Evolutionary conservation across 495 filamentous ascomycete species (phyloP).

Genomic region (Talaromyces stipitatus): DNA sequence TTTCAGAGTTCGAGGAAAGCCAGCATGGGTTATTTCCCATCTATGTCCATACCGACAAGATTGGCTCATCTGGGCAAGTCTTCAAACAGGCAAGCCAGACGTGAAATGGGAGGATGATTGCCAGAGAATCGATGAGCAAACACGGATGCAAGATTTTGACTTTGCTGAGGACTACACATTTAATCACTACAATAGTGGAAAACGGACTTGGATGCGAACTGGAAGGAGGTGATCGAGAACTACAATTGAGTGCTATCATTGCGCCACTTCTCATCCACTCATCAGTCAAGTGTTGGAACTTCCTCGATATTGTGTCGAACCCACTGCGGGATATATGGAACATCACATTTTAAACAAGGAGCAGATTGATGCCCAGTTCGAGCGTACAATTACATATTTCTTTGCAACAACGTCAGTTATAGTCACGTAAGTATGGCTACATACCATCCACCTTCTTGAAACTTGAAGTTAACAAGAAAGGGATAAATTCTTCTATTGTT

Average conservation of each 20-base stretch:
- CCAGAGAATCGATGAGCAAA: conserved; percentile 28
- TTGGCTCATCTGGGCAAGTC: conserved; percentile 43
- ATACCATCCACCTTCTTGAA: too few relatives aligned
- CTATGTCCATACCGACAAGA: conserved; percentile 38
- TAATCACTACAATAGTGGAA: conserved; percentile 51
- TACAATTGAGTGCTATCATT: conserved; percentile 60
- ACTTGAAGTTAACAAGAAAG: conserved; percentile 17
- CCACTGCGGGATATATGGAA: conserved; percentile 30
- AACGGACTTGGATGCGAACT: conserved; percentile 41
- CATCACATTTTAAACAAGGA: conserved; percentile 35
- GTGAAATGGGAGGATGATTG: conserved; percentile 35
- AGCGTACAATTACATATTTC: conserved; percentile 32
- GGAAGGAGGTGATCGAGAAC: conserved; percentile 55
- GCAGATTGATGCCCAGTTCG: conserved; percentile 20
- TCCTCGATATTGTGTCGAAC: conserved; percentile 30
- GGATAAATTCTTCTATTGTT: conserved; percentile 41
- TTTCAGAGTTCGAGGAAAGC: conserved; percentile 42
- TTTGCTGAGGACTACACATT: conserved; percentile 49
- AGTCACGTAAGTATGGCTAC: conserved; percentile 39
- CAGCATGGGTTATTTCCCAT: conserved; percentile 33
- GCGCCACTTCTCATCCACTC: conserved; percentile 38
- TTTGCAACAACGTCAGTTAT: conserved; percentile 38
- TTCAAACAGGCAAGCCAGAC: conserved; percentile 31
- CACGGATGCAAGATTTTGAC: conserved; percentile 43
- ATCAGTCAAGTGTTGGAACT: conserved; percentile 35